Percentiles rank a stretch among this genome's conserved stretches.
These are phyloP conservation scores for Ocimum tenuiflorum DNA, from an alignment of 257 asterid genomes.

Conservation along the genomic window DNA sequence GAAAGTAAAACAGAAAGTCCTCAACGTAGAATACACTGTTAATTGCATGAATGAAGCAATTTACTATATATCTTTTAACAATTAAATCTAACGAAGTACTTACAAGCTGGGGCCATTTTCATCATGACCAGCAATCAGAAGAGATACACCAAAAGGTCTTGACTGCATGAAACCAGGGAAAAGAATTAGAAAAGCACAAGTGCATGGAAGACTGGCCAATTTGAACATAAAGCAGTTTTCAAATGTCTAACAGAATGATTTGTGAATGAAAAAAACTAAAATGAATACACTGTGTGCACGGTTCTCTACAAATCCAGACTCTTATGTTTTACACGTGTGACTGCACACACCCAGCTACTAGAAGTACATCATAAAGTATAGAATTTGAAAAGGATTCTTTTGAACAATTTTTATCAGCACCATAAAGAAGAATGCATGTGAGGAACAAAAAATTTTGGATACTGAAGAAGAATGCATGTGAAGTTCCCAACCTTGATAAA, in stretches of 20 bases:
- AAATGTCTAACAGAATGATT: neutral
- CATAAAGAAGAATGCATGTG: constrained; percentile 2
- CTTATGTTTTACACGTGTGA: neutral
- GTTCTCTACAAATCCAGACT: neutral
- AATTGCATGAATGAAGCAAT: neutral
- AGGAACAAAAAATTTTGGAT: neutral
- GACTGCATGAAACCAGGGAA: constrained; percentile 42
- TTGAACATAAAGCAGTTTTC: neutral
- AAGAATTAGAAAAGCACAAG: constrained; percentile 9
- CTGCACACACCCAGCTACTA: neutral
- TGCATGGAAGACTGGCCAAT: neutral
- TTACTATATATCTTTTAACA: neutral
- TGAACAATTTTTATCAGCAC: neutral
- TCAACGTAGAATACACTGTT: neutral
- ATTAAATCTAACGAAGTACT: constrained; percentile 28
- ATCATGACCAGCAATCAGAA: constrained; percentile 90
- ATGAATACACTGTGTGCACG: neutral
- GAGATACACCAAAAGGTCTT: constrained; percentile 84
- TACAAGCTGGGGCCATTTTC: constrained; percentile 93
- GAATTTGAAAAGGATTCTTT: too few relatives aligned
- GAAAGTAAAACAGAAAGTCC: neutral
- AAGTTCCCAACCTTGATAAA: neutral
- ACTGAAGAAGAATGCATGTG: too few relatives aligned
- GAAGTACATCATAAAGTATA: neutral
- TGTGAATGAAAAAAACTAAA: neutral